Evolutionary conservation across 1,139 yeast species (phyloP).

Genomic region (Diutina rugosa): DNA sequence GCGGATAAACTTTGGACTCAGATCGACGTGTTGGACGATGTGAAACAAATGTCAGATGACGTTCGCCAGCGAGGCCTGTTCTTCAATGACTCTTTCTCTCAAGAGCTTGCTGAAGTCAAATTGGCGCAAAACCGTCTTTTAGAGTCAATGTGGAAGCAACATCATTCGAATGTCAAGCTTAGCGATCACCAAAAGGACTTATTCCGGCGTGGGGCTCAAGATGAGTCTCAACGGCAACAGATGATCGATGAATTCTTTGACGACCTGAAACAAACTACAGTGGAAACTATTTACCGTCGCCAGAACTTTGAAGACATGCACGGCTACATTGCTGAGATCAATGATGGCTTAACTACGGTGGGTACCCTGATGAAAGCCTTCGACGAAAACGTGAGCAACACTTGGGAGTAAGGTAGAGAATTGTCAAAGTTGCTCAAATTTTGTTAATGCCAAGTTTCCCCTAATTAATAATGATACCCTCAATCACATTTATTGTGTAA

Average conservation of each 20-base stretch:
- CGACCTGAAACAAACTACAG: constrained; percentile 6
- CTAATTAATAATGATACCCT: too few relatives aligned
- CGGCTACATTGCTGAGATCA: constrained; percentile 23
- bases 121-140: constrained; percentile 49
- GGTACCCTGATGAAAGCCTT: constrained; percentile 29
- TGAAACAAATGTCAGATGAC: constrained; percentile 48
- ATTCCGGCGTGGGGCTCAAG: constrained; percentile 4
- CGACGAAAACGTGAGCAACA: constrained; percentile 11
- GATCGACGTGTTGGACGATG: constrained; percentile 77
- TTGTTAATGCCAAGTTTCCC: too few relatives aligned
- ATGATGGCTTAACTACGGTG: constrained; percentile 18
- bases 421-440: too few relatives aligned
- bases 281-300: constrained; percentile 11
- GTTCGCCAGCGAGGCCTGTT: constrained; percentile 41
- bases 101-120: constrained; percentile 43
- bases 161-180: constrained; percentile 8
- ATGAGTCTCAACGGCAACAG: constrained; percentile 5
- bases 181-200: constrained; percentile 4
- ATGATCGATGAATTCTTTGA: constrained; percentile 11
- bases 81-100: constrained; percentile 49
- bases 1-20: constrained; percentile 83
- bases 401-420: background rate
- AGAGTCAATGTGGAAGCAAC: constrained; percentile 37
- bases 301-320: constrained; percentile 28
- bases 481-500: too few relatives aligned